These are phyloP conservation scores for Furculomyces boomerangus DNA, from an alignment of 371 early-diverging fungal genomes.

Conservation along the genomic window DNA sequence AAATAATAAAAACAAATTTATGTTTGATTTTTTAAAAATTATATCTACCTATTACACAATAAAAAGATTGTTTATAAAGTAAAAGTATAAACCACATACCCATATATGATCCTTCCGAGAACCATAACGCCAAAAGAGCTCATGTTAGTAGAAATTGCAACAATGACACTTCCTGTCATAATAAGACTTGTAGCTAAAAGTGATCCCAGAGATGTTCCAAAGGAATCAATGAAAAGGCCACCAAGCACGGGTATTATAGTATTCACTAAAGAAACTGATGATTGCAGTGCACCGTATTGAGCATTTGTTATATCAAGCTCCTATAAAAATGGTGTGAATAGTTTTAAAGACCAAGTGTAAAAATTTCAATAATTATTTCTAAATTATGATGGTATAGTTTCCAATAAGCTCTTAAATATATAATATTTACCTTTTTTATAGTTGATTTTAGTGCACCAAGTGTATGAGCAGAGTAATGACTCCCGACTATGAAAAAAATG, in stretches of 20 bases:
- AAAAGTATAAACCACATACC: constrained; percentile 6
- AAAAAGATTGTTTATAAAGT: too few species aligned
- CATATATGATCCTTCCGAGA: constrained; percentile 42
- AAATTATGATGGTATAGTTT: neutral
- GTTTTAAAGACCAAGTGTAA: neutral
- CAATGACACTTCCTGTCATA: constrained; percentile 35
- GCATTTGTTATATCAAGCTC: constrained; percentile 44
- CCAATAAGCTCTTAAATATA: neutral
- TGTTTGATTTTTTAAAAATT: neutral
- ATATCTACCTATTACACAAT: too few species aligned
- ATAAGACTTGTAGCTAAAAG: constrained; percentile 41
- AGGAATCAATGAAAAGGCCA: constrained; percentile 51
- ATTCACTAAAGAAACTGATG: constrained; percentile 48
- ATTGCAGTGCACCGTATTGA: constrained; percentile 50
- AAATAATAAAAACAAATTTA: neutral
- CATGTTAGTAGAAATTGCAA: constrained; percentile 35
- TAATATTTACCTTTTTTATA: constrained; percentile 33
- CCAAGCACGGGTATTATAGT: constrained; percentile 47
- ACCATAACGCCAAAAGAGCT: constrained; percentile 38
- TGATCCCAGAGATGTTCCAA: constrained; percentile 45
- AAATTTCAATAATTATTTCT: neutral
- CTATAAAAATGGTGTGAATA: constrained; percentile 15
- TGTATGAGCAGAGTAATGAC: constrained; percentile 55
- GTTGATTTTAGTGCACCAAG: constrained; percentile 45
- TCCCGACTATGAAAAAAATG: constrained; percentile 30